Base-by-base conservation (phyloP, 2,329 filamentous ascomycete species). In the Conoideocrella luteorostrata region DNA sequence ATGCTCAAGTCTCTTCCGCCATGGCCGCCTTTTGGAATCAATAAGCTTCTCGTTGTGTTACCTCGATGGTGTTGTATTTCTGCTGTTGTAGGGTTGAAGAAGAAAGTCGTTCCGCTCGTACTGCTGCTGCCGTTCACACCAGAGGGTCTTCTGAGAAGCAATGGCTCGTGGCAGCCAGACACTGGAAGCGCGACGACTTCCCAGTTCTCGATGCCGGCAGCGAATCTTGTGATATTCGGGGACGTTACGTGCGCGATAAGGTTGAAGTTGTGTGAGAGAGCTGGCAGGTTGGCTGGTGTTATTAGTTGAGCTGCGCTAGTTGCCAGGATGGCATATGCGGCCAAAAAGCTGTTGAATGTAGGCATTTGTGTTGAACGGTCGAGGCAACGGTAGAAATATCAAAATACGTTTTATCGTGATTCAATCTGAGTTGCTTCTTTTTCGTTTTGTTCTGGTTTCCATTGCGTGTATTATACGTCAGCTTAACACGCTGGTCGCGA, bases 171-270 rank as follows among this genome's bases (percentile, higher is more conserved):
- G 23, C 39, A 42, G 11, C 39, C 34, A 6, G 23, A 5, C 5
- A 23, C 28, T 4, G 26, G 38, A 10, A 45, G 10, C 12, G 39
- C 28, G 21, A 34, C 23, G 4, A 42, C 39, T 17, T 42, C 33
- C 44, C 44, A 46, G 15, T 42, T 46, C 28, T 40, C 40, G 17
- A 43, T 43, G 41, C 44, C 36, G 35, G 32, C 40, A 6, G 40
- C 9, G 24, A 46, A 40, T 6, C 43, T 15, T n/a, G 17, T 46
- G 11, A 33, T 22, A 17, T 7, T 43, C 18, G 41, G 40, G 7
- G 36, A 46, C 11, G 35, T 42, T 22, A 46, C 36, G 24, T 40
- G 44, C 9, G 44, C 39, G 13, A 40, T 22, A 15, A 46, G 36
- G 23, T 33, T 34, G 17, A 39, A 42, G 15, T 39, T 43, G 17